Base-by-base conservation (phyloP, 257 asterid genomes). In the Penstemon newberryi region DNA sequence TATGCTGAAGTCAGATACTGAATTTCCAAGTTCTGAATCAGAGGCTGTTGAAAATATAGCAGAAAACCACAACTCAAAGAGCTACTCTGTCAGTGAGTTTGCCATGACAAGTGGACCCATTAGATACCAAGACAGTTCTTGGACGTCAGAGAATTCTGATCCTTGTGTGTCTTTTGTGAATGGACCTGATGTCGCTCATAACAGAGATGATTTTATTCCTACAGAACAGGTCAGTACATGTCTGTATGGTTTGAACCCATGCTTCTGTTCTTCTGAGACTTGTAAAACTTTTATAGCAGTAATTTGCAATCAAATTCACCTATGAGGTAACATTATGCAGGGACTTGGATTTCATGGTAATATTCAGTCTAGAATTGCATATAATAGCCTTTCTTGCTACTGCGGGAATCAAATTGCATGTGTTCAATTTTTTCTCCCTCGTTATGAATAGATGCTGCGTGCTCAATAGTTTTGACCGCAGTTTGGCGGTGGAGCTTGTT, bases 11-110 rank as follows among this genome's bases (percentile, higher is more conserved):
- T 56, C 92, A 55, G 96, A 81, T 50, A 67, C 73, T 38, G 71
- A 74, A 74, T 80, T 78, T 76, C 71, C 90, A 63, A 77, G 79
- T 78, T 78, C 89, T 5, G 82, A 77, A 53, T 70, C 89, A 52
- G 80, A 64, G 70, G 56, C 75, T 6, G 72, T 66, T 65, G 79
- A 72, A 65, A 77, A 60, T 70, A 68, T 69, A 37, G 56, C 80
- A 12, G 83, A 47, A 70, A 74, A 70, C 55, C 70, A 76, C 13
- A 87, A 77, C 47, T 69, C 73, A 4, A 76, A 60, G 75, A 43
- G 77, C 70, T 70, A 66, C 44, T 73, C 87, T 58, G 42, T 57
- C 45, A 65, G 76, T 67, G 77, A 69, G 67, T 63, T 80, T 60
- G 59, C 78, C 77, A 67, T 70, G 82, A 63, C 60, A 43, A 63